A percentile compares a stretch with the other conserved stretches of the same genome.
These are phyloP conservation scores for Colletotrichum endophyticum DNA, from an alignment of 2,329 filamentous ascomycete genomes.

Conservation along the genomic window DNA sequence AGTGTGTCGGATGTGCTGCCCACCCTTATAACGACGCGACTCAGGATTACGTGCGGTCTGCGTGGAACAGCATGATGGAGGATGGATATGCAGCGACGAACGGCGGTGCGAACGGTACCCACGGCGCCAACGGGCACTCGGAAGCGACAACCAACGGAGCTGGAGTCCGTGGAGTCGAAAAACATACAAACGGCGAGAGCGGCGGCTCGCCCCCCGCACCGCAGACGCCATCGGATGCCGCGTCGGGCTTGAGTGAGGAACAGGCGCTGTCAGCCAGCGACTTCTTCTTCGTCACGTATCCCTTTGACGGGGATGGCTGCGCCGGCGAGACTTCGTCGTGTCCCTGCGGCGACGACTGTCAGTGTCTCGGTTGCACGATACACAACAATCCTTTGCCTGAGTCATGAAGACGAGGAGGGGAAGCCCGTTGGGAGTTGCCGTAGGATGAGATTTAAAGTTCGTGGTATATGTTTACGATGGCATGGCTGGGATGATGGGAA, in stretches of 20 bases:
- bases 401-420: not conserved
- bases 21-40: conserved; percentile 73
- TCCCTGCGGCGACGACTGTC: conserved; percentile 64
- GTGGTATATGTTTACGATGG: not conserved
- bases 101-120: conserved; percentile 19
- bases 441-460: not conserved
- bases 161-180: not conserved
- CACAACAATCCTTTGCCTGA: conserved; percentile 39
- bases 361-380: conserved; percentile 62
- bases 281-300: conserved; percentile 65
- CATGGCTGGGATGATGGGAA: not conserved
- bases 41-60: conserved; percentile 55
- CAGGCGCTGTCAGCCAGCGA: conserved; percentile 55
- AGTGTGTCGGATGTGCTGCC: conserved; percentile 71
- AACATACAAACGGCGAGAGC: not conserved
- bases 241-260: conserved; percentile 52
- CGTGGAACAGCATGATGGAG: conserved; percentile 45
- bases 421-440: not conserved
- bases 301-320: conserved; percentile 49
- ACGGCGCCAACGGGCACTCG: conserved; percentile 21
- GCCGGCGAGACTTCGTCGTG: conserved; percentile 55
- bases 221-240: conserved; percentile 53
- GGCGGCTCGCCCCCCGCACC: conserved; percentile 40
- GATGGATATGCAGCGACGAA: conserved; percentile 31
- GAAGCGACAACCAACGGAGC: conserved; percentile 3